These are phyloP conservation scores for Melaleuca quinquenervia DNA, from an alignment of 345 rosid genomes.

Conservation along the genomic window DNA sequence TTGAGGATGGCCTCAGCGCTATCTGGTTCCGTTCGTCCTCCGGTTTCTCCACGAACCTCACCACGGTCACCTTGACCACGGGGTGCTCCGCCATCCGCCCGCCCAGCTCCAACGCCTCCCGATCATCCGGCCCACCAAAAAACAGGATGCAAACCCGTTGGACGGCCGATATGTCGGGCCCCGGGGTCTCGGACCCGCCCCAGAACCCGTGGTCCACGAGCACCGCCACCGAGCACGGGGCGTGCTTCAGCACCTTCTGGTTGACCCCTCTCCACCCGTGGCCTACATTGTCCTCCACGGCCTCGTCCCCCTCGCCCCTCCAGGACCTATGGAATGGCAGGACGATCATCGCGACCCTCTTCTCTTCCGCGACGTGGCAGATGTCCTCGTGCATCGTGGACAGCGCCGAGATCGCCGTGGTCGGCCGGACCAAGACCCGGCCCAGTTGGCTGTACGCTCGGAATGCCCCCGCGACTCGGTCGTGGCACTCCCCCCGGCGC, in stretches of 20 bases:
- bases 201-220: constrained; percentile 83
- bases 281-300: constrained; percentile 41
- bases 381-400: constrained; percentile 74
- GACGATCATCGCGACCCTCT: constrained; percentile 49
- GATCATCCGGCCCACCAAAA: constrained; percentile 79
- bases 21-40: constrained; percentile 14
- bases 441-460: constrained; percentile 68
- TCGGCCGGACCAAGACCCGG: constrained; percentile 49
- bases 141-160: constrained; percentile 53
- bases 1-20: constrained; percentile 22
- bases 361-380: constrained; percentile 65
- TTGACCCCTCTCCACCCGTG: constrained; percentile 75
- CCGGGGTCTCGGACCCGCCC: constrained; percentile 13
- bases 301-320: constrained; percentile 32
- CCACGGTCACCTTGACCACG: constrained; percentile 35
- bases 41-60: constrained; percentile 33
- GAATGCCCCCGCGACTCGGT: constrained; percentile 43
- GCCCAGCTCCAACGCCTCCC: constrained; percentile 68
- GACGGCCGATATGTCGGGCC: neutral
- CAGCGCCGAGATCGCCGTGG: constrained; percentile 47
- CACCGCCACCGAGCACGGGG: constrained; percentile 71
- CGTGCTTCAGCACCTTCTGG: constrained; percentile 53
- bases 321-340: constrained; percentile 71
- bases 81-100: constrained; percentile 75
- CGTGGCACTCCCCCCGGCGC: constrained; percentile 45